These are phyloP conservation scores for Cyclospora cayetanensis DNA, from an alignment of 169 alveolate species.

Conservation along the genomic window DNA sequence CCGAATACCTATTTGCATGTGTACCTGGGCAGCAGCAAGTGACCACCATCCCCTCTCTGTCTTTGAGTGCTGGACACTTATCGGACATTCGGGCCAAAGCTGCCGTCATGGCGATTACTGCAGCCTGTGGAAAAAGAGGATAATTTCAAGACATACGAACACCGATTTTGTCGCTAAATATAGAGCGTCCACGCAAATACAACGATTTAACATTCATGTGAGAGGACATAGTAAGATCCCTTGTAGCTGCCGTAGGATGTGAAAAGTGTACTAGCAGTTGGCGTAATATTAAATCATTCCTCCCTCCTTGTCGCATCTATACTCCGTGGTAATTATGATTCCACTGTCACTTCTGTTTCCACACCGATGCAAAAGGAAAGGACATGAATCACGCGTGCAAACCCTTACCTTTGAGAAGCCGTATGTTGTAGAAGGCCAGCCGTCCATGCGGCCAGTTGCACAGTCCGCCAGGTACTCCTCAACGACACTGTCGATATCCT, in stretches of 20 bases:
- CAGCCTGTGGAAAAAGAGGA: not conserved
- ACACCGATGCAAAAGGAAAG: too few relatives aligned
- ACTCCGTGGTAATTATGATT: too few relatives aligned
- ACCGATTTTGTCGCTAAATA: too few relatives aligned
- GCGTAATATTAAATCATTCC: not conserved
- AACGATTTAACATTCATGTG: too few relatives aligned
- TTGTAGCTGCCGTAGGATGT: not conserved
- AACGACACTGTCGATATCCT: not conserved
- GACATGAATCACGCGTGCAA: not conserved
- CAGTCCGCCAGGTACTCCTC: not conserved
- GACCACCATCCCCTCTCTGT: slow-evolving; percentile 26
- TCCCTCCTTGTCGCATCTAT: not conserved
- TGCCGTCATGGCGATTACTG: slow-evolving; percentile 47
- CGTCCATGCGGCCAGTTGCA: not conserved
- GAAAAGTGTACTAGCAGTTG: not conserved
- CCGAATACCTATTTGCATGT: too few relatives aligned
- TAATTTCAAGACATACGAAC: too few relatives aligned
- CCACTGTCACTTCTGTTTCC: too few relatives aligned
- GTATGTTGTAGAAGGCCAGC: slow-evolving; percentile 16
- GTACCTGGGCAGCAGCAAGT: slow-evolving; percentile 57
- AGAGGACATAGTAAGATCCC: too few relatives aligned
- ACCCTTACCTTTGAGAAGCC: not conserved
- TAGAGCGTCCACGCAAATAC: too few relatives aligned
- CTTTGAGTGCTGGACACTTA: not conserved
- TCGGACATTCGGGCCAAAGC: slow-evolving; percentile 56